Conservation (phyloP, 768 basidiomycete species). For the Termitomyces sp. region DNA sequence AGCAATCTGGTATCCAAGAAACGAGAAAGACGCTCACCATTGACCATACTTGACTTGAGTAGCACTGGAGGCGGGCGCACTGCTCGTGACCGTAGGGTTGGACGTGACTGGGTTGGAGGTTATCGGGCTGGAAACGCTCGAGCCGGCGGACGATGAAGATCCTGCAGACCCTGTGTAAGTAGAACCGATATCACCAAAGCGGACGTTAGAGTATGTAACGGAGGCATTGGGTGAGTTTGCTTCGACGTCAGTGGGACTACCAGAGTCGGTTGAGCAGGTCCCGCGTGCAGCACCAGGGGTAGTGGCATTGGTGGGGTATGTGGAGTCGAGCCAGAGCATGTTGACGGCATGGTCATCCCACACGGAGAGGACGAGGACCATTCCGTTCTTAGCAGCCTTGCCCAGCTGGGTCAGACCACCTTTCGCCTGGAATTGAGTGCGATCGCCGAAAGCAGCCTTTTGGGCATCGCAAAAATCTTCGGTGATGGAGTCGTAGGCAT, state of each 20-base stretch:
- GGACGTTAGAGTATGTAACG: constrained; percentile 55
- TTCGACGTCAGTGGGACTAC: too few species aligned
- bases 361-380: constrained; percentile 47
- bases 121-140: not conserved
- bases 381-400: constrained; percentile 36
- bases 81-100: constrained; percentile 20
- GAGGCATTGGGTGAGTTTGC: constrained; percentile 32
- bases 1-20: not conserved
- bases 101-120: not conserved
- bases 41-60: constrained; percentile 34
- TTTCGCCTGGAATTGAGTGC: constrained; percentile 39
- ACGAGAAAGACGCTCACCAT: not conserved
- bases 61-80: constrained; percentile 22
- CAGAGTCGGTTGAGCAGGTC: constrained; percentile 32
- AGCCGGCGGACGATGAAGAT: not conserved
- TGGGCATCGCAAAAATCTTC: constrained; percentile 45
- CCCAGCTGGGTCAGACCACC: constrained; percentile 39
- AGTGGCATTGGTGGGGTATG: constrained; percentile 43
- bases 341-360: constrained; percentile 36
- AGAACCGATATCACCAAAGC: constrained; percentile 42
- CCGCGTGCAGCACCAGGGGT: constrained; percentile 47
- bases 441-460: constrained; percentile 48
- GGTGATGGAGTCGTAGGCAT: constrained; percentile 45
- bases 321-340: constrained; percentile 59
- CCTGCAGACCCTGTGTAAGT: constrained; percentile 10